These are phyloP conservation scores for Fusarium sacchari DNA, from an alignment of 2,329 filamentous ascomycete genomes.

Conservation along the genomic window DNA sequence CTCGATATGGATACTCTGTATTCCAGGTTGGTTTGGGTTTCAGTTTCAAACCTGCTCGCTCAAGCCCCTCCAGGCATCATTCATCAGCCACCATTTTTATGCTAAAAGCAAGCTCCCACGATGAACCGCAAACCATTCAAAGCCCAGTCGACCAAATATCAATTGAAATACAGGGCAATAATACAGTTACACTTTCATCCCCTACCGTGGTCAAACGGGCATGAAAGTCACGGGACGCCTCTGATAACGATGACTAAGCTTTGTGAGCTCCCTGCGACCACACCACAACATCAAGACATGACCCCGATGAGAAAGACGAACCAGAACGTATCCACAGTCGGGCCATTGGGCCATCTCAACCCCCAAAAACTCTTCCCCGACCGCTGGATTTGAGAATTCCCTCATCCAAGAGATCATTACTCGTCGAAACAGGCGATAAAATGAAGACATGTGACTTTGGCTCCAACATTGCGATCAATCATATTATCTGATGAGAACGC, in stretches of 20 bases:
- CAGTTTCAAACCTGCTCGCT: constrained; percentile 16
- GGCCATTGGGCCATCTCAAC: constrained; percentile 40
- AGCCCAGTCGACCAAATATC: background rate
- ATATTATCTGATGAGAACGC: background rate
- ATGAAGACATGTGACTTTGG: background rate
- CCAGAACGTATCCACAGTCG: constrained; percentile 41
- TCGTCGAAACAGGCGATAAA: background rate
- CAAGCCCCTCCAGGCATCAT: background rate
- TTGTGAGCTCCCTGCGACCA: constrained; percentile 31
- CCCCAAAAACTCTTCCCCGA: constrained; percentile 28
- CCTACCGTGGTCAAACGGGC: background rate
- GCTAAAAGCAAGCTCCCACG: background rate
- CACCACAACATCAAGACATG: constrained; percentile 41
- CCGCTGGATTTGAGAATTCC: constrained; percentile 20
- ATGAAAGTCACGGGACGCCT: constrained; percentile 1
- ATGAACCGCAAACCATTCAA: background rate
- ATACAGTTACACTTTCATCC: background rate
- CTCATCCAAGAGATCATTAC: constrained; percentile 5
- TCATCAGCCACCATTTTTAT: constrained; percentile 2
- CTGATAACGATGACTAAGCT: constrained; percentile 38
- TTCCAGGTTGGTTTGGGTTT: constrained; percentile 8
- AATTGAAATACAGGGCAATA: background rate
- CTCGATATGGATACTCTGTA: background rate
- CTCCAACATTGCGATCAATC: background rate
- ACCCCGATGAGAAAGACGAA: constrained; percentile 37